Conservation (phyloP, 1,139 yeast genomes). For the Torulaspora pretoriensis region DNA sequence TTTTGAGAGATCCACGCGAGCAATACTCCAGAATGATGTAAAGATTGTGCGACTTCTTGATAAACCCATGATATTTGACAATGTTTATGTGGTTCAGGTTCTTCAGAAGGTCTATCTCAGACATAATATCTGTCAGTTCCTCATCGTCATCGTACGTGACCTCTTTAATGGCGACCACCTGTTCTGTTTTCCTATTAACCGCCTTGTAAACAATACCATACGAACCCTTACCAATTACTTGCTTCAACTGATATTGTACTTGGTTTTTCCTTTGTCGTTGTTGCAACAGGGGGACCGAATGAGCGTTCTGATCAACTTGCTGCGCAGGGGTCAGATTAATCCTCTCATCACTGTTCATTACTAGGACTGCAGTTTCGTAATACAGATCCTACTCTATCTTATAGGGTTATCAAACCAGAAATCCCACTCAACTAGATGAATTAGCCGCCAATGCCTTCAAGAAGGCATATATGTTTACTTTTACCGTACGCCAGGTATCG, state of each 20-base stretch:
- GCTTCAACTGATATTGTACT: conserved; percentile 55
- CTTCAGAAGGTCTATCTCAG: conserved; percentile 83
- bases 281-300: conserved; percentile 7
- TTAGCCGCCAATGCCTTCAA: conserved; percentile 10
- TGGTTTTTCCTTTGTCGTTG: conserved; percentile 37
- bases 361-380: background rate
- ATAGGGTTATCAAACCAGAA: background rate
- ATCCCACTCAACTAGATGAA: background rate
- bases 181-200: conserved; percentile 57
- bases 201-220: conserved; percentile 73
- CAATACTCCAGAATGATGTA: conserved; percentile 80
- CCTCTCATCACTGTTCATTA: conserved; percentile 15
- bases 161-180: conserved; percentile 81
- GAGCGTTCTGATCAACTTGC: conserved; percentile 7
- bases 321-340: conserved; percentile 27
- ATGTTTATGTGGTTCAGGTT: conserved; percentile 79
- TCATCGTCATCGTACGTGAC: conserved; percentile 56
- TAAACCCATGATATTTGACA: conserved; percentile 86
- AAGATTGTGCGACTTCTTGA: conserved; percentile 60
- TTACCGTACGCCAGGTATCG: background rate
- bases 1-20: conserved; percentile 79
- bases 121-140: conserved; percentile 56
- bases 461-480: background rate
- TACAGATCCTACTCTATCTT: no score
- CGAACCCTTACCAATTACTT: conserved; percentile 72